Percentiles rank a stretch among this genome's conserved stretches.
These are phyloP conservation scores for Avena atlantica DNA, from an alignment of 176 grass and related monocot genomes.

Conservation along the genomic window DNA sequence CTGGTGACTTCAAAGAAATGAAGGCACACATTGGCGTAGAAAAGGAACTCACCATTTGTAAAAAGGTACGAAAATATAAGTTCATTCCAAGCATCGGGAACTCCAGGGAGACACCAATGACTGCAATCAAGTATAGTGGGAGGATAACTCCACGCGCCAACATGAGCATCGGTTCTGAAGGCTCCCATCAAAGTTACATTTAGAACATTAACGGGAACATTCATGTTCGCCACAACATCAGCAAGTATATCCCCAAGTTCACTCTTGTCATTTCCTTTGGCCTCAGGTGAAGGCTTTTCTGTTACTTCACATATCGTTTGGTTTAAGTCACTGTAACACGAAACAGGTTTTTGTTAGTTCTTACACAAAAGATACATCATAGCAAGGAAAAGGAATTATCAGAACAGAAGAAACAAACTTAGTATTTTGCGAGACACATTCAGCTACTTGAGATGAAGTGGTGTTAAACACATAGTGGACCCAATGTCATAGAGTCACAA, in stretches of 20 bases:
- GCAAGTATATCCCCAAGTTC: slow-evolving; percentile 85
- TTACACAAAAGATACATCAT: slow-evolving; percentile 30
- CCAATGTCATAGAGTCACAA: background rate
- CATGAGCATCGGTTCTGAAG: slow-evolving; percentile 85
- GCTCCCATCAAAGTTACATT: slow-evolving; percentile 93
- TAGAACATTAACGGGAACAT: slow-evolving; percentile 63
- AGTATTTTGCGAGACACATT: background rate
- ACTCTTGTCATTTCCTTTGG: slow-evolving; percentile 71
- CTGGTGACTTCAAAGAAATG: slow-evolving; percentile 17
- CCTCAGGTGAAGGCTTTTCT: slow-evolving; percentile 72
- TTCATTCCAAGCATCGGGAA: slow-evolving; percentile 97
- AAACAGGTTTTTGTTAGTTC: slow-evolving; percentile 39
- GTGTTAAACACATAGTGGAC: background rate
- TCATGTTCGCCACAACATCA: slow-evolving; percentile 62
- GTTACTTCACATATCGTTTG: slow-evolving; percentile 82
- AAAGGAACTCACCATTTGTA: slow-evolving; percentile 68
- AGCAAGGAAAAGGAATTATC: background rate
- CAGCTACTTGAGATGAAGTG: slow-evolving; percentile 3
- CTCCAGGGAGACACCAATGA: slow-evolving; percentile 97
- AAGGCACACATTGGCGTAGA: slow-evolving; percentile 9
- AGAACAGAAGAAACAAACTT: background rate
- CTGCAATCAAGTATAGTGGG: slow-evolving; percentile 91
- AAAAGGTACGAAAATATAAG: slow-evolving; percentile 80
- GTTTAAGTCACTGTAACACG: slow-evolving; percentile 57
- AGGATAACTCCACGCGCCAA: slow-evolving; percentile 90